Evolutionary conservation across 495 filamentous ascomycete species (phyloP).

Genomic region (Lasiosphaeris hirsuta): DNA sequence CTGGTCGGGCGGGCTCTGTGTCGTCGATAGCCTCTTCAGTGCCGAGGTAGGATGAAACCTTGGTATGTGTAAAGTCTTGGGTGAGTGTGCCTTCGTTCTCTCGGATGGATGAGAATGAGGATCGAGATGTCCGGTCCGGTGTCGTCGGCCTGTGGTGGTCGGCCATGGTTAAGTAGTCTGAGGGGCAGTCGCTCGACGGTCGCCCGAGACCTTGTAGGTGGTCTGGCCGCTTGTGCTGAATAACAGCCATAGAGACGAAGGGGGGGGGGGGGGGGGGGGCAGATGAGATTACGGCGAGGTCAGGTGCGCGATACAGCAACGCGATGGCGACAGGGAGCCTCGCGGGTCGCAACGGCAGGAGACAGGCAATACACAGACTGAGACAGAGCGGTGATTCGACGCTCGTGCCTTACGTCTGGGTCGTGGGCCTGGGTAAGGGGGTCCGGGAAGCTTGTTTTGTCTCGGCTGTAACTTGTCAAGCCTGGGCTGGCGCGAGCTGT

Average conservation of each 20-base stretch:
- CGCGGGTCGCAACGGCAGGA: background rate
- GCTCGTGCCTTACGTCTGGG: constrained; percentile 1
- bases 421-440: too few relatives aligned
- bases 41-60: constrained; percentile 54
- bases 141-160: constrained; percentile 19
- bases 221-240: constrained; percentile 21
- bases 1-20: constrained; percentile 6
- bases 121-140: constrained; percentile 44
- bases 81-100: constrained; percentile 54
- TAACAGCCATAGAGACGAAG: constrained; percentile 22
- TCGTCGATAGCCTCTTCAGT: constrained; percentile 47
- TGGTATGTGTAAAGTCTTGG: constrained; percentile 69
- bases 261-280: constrained; percentile 14
- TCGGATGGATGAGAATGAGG: constrained; percentile 56
- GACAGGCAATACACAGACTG: constrained; percentile 1
- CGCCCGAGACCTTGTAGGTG: constrained; percentile 16
- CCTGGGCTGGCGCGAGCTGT: constrained; percentile 7
- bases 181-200: constrained; percentile 18
- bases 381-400: constrained; percentile 15
- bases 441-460: too few relatives aligned
- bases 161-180: constrained; percentile 32
- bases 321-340: constrained; percentile 25
- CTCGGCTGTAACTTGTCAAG: background rate
- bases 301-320: constrained; percentile 27
- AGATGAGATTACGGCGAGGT: constrained; percentile 16